phyloP scores from a whole-genome alignment of 192 early-diverging fungal species.

The Umbelopsis vinacea region DNA sequence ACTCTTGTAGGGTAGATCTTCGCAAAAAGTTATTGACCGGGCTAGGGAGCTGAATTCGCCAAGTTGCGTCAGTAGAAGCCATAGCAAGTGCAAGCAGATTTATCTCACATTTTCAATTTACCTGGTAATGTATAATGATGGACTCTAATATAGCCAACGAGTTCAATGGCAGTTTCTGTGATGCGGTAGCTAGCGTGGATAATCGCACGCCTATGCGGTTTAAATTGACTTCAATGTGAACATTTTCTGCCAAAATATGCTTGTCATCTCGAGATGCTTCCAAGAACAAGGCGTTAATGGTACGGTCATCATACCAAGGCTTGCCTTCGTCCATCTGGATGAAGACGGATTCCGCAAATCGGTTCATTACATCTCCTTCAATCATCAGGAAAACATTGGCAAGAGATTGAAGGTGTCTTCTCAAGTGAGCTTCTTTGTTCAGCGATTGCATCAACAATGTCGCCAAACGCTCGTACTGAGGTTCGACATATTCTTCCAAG shows the following conservation, averaged over 20 bases:
- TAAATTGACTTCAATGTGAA: conserved; percentile 29
- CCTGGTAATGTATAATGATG: conserved; percentile 21
- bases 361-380: conserved; percentile 45
- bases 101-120: not conserved
- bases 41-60: conserved; percentile 32
- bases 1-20: conserved; percentile 20
- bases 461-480: conserved; percentile 34
- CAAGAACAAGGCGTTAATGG: conserved; percentile 35
- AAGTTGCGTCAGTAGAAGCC: not conserved
- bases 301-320: conserved; percentile 42
- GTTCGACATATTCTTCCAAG: conserved; percentile 36
- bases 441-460: conserved; percentile 29
- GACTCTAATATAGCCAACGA: conserved; percentile 15
- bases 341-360: conserved; percentile 40
- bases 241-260: conserved; percentile 24
- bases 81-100: no score
- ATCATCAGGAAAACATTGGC: conserved; percentile 45
- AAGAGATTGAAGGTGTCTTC: conserved; percentile 34
- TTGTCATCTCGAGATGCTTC: conserved; percentile 26
- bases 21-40: conserved; percentile 44
- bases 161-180: not conserved
- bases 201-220: not conserved
- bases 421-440: conserved; percentile 28
- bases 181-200: not conserved
- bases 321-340: conserved; percentile 44